Evolutionary conservation across 192 early-diverging fungal genomes (phyloP).

Genomic region (Podila epicladia): DNA sequence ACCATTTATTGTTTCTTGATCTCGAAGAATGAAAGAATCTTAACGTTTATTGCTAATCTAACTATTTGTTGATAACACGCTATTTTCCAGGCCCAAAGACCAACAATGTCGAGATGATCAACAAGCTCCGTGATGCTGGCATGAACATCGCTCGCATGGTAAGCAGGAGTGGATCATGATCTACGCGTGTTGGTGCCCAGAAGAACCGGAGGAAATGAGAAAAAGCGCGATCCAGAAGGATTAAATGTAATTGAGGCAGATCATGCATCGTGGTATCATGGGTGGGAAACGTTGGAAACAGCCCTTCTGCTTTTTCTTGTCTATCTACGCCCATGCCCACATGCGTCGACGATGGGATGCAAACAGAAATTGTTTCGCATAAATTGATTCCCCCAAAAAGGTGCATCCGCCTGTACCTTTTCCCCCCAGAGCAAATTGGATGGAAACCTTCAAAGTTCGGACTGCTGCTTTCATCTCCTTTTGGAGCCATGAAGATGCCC

Average conservation of each 20-base stretch:
- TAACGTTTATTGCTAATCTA: no score
- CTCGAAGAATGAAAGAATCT: no score
- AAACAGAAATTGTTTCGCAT: not conserved
- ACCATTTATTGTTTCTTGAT: no score
- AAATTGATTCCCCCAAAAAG: conserved; percentile 1
- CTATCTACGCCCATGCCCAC: no score
- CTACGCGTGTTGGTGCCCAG: not conserved
- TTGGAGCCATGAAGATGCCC: no score
- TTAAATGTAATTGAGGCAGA: not conserved
- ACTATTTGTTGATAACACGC: not conserved
- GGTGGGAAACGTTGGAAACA: no score
- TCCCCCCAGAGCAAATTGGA: not conserved
- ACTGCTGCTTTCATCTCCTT: no score
- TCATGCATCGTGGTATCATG: no score
- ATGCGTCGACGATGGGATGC: no score
- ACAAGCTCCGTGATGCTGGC: conserved; percentile 74
- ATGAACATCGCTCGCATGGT: conserved; percentile 86
- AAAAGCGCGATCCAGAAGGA: not conserved
- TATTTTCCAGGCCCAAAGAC: conserved; percentile 72
- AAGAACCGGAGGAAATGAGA: not conserved
- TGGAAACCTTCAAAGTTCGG: no score
- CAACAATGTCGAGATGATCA: conserved; percentile 77
- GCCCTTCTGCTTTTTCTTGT: no score
- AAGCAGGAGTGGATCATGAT: not conserved
- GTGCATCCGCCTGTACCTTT: not conserved